Evolutionary conservation across 306 rosid species (phyloP).

Genomic region (Delonix regia): DNA sequence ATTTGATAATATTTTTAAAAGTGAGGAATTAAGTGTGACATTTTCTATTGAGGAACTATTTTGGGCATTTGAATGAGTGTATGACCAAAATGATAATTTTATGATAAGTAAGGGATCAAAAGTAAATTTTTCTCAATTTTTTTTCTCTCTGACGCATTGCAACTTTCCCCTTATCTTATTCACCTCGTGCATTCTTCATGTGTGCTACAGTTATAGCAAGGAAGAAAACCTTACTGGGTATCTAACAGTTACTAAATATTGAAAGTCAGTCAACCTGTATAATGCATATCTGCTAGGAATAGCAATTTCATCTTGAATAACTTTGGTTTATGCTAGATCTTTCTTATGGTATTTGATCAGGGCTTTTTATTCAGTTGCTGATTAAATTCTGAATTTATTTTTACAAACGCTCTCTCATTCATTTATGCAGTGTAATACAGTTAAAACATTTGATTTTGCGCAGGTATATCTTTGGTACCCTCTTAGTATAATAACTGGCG

Average conservation of each 20-base stretch:
- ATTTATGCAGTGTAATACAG: neutral
- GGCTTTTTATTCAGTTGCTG: neutral
- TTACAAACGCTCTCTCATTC: neutral
- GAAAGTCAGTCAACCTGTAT: neutral
- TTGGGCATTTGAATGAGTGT: no score
- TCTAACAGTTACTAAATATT: neutral
- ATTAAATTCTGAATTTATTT: neutral
- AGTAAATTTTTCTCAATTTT: no score
- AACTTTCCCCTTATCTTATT: no score
- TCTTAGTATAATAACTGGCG: slow-evolving; percentile 81
- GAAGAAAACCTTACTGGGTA: neutral
- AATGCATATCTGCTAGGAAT: neutral
- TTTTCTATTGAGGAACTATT: no score
- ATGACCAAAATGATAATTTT: no score
- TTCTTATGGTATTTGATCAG: neutral
- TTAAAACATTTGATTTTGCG: neutral
- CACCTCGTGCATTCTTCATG: no score
- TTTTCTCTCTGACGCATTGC: neutral
- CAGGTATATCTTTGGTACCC: slow-evolving; percentile 96
- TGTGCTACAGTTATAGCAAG: neutral
- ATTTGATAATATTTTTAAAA: no score
- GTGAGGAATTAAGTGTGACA: no score
- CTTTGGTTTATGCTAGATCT: neutral
- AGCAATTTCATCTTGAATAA: neutral
- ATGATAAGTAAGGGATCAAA: no score